A percentile compares a stretch with the other conserved stretches of the same genome.
Conservation (phyloP, 257 asterid species). For the Marsdenia floribunda region DNA sequence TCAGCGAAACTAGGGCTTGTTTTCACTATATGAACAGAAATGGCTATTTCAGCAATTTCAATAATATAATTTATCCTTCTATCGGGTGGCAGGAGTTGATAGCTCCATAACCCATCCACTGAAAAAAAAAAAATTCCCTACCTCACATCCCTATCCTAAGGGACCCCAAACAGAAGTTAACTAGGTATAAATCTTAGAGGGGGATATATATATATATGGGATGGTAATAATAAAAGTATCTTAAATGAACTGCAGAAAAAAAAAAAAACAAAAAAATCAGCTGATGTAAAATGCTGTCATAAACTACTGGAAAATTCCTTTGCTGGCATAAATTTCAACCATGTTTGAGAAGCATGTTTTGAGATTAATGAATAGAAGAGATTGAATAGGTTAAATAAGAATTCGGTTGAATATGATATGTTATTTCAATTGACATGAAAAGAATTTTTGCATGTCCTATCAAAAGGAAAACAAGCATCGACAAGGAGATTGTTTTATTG, state of each 20-base stretch:
- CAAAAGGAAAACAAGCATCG: too few relatives aligned
- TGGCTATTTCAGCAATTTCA: conserved; percentile 15
- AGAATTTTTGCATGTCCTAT: background rate
- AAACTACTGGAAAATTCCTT: background rate
- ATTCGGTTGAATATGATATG: background rate
- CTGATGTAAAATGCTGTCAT: background rate
- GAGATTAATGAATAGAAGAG: background rate
- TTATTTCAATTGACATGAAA: background rate
- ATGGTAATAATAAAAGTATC: background rate
- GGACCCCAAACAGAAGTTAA: background rate
- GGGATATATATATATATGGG: background rate
- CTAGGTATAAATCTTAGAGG: background rate
- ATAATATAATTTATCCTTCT: background rate
- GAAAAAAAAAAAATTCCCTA: background rate
- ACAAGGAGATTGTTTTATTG: background rate
- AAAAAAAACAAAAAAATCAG: background rate
- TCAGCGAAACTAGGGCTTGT: conserved; percentile 88
- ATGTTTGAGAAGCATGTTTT: background rate
- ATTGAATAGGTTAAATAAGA: background rate
- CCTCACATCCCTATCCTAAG: background rate
- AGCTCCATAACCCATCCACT: background rate
- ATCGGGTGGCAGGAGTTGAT: conserved; percentile 8
- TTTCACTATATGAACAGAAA: conserved; percentile 50
- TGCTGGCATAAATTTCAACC: background rate
- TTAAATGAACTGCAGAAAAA: background rate